A percentile compares a stretch with the other conserved stretches of the same genome.
Evolutionary conservation across 2,329 filamentous ascomycete genomes (phyloP).

Genomic region (Penicillium crustosum): DNA sequence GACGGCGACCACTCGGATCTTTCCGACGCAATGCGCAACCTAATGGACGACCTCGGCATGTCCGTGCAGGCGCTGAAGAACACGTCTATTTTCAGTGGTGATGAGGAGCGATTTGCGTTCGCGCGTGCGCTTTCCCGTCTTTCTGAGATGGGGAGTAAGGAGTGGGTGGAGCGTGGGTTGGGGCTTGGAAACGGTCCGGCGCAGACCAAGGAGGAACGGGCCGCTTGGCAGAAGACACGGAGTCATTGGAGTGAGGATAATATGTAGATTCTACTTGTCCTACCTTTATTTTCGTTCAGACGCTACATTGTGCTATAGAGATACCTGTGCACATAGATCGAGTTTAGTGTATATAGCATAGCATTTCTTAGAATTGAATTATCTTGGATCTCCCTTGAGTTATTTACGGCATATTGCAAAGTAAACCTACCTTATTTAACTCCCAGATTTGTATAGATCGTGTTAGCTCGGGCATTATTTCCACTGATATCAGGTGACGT

Average conservation of each 20-base stretch:
- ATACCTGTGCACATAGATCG: slow-evolving; percentile 7
- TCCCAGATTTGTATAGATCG: neutral
- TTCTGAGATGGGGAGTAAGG: slow-evolving; percentile 87
- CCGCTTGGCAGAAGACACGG: slow-evolving; percentile 50
- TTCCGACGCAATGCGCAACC: slow-evolving; percentile 69
- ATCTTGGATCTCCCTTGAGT: neutral
- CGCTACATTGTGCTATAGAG: neutral
- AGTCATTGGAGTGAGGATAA: slow-evolving; percentile 53
- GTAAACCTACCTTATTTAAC: neutral
- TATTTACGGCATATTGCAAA: neutral
- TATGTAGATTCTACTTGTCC: slow-evolving; percentile 28
- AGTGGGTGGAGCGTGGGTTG: slow-evolving; percentile 85
- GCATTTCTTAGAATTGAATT: neutral
- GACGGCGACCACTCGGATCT: slow-evolving; percentile 53
- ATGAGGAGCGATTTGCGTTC: slow-evolving; percentile 96
- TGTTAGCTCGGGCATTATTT: neutral
- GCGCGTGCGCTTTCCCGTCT: slow-evolving; percentile 80
- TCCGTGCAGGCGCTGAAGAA: slow-evolving; percentile 82
- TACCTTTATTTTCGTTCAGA: neutral
- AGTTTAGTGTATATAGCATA: slow-evolving; percentile 4
- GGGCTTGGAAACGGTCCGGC: slow-evolving; percentile 48
- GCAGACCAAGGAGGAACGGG: slow-evolving; percentile 47
- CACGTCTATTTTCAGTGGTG: slow-evolving; percentile 83
- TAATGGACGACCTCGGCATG: slow-evolving; percentile 86
- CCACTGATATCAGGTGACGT: slow-evolving; percentile 6